Percentiles rank a stretch among this genome's conserved stretches.
Evolutionary conservation across 306 rosid genomes (phyloP).

Genomic region (Malus asiatica): DNA sequence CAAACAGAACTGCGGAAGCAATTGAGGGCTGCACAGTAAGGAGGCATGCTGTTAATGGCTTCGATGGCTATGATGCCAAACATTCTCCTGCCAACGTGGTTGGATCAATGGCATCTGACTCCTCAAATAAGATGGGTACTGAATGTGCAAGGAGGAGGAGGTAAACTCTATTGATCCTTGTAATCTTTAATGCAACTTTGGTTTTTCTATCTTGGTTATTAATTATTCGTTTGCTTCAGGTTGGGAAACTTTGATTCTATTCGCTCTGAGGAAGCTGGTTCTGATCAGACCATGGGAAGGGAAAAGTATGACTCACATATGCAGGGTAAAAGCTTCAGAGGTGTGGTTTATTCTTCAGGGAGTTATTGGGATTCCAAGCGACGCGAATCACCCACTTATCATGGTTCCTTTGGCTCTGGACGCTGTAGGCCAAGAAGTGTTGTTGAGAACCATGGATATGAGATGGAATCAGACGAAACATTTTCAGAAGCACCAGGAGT

Average conservation of each 20-base stretch:
- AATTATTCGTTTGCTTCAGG: constrained; percentile 7
- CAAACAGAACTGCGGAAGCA: constrained; percentile 9
- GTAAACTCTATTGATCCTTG: not conserved
- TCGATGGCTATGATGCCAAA: constrained; percentile 10
- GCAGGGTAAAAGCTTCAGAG: constrained; percentile 6
- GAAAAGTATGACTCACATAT: constrained; percentile 14
- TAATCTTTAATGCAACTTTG: not conserved
- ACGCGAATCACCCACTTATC: constrained; percentile 8
- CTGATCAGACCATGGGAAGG: constrained; percentile 17
- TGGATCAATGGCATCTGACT: constrained; percentile 10
- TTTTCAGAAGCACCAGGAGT: constrained; percentile 7
- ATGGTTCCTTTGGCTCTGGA: constrained; percentile 16
- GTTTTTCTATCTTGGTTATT: not conserved
- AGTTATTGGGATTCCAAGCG: constrained; percentile 21
- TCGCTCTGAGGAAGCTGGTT: constrained; percentile 16
- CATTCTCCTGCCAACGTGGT: constrained; percentile 6
- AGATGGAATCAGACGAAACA: constrained; percentile 8
- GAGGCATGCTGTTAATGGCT: constrained; percentile 6
- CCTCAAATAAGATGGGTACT: constrained; percentile 8
- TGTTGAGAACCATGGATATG: constrained; percentile 15
- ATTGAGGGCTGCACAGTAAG: constrained; percentile 19
- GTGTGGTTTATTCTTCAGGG: constrained; percentile 1
- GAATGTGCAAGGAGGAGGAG: constrained; percentile 2
- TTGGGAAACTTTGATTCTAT: constrained; percentile 9
- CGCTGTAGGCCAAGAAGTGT: constrained; percentile 22